phyloP scores from a whole-genome alignment of 192 early-diverging fungal species.

The Backusella tarrabulga region DNA sequence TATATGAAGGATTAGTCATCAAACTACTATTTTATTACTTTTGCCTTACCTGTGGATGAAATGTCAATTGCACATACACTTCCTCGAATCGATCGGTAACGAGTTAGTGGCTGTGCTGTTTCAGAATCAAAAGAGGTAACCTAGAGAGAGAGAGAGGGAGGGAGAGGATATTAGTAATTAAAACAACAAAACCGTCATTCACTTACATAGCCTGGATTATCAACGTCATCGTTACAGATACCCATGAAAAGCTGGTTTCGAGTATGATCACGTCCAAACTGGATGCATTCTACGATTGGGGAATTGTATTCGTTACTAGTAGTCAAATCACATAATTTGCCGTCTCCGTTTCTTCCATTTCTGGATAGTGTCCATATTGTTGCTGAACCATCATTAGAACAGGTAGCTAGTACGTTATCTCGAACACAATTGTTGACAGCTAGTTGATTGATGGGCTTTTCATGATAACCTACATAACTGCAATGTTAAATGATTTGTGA shows the following conservation, averaged over 20 bases:
- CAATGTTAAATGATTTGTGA: background rate
- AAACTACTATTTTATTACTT: background rate
- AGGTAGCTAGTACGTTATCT: conserved; percentile 6
- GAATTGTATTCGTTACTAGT: too few relatives aligned
- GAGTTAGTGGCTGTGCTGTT: background rate
- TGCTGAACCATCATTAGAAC: conserved; percentile 14
- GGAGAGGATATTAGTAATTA: background rate
- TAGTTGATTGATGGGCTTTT: conserved; percentile 9
- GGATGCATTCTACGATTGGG: conserved; percentile 14
- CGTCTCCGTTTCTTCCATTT: conserved; percentile 15
- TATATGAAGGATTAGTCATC: background rate
- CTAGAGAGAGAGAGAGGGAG: background rate
- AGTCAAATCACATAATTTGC: background rate
- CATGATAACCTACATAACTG: conserved; percentile 2
- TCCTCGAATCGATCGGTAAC: background rate
- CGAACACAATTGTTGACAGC: background rate
- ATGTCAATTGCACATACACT: conserved; percentile 11
- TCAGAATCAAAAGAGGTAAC: conserved; percentile 6
- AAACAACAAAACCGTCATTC: background rate
- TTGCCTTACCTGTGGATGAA: conserved; percentile 9
- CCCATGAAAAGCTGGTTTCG: conserved; percentile 12
- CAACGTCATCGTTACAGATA: background rate
- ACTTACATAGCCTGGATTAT: conserved; percentile 23
- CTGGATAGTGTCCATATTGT: conserved; percentile 11
- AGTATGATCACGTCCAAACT: conserved; percentile 13